Evolutionary conservation across 345 rosid genomes (phyloP), one percentile per base, ranked within the genome.

Genomic region (Euphorbia lathyris): DNA sequence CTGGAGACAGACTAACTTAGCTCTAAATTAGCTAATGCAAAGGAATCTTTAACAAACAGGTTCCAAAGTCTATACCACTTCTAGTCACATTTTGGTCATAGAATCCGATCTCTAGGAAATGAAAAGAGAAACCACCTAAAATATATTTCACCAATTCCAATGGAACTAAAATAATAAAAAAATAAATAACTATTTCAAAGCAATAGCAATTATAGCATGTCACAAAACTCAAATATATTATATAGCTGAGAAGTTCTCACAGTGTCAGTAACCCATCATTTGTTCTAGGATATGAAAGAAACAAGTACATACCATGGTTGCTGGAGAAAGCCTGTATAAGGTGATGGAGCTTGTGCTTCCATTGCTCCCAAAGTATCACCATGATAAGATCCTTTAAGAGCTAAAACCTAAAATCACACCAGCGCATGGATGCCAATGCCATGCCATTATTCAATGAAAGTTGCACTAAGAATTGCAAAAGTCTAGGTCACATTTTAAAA

Each of bases 321-420:
- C 84, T 90, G 98, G 55, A 90, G 86, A 71, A 92, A 92, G 81
- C 94, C 87, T 9, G 98, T 95, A 77, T 85, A 95, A 70, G 92
- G 71, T 38, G 98, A 88, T 56, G 98, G 97, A 27, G 97, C 92
- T 84, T 90, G 99, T 62, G 98, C 99, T 86, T 92, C 99, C 99
- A 95, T 95, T 42, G 97, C 97, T 81, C 97, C 97, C 80, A 92
- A 86, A 65, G 99, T 95, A 77, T 92, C 99, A 64, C 97, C 99
- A 78, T 95, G 99, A 81, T 90, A 95, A 72, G 96, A 95, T 65
- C 98, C 96, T 63, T 82, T 83, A 70, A 92, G 97, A 52, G 99
- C 99, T 67, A 95, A 74, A 63, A 92, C 96, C 98, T 92, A 73
- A 67, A 76, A 70, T 38, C 16, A 58, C 50, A 26, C 58, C 63